A percentile compares a stretch with the other conserved stretches of the same genome.
These are phyloP conservation scores for Pyricularia pennisetigena DNA, from an alignment of 2,329 filamentous ascomycete species.

Conservation along the genomic window DNA sequence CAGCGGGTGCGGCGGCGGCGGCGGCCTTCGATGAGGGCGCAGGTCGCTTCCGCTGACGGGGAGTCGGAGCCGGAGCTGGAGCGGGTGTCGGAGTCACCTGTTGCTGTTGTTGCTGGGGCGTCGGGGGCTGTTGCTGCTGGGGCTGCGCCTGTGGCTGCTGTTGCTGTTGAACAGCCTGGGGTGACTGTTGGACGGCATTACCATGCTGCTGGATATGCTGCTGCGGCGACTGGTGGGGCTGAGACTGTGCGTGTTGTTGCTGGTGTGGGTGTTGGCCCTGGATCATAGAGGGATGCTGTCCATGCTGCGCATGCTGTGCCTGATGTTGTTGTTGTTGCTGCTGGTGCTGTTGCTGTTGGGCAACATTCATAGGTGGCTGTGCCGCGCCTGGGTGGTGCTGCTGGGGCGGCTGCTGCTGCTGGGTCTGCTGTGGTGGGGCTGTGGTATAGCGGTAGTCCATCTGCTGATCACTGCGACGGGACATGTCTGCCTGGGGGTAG, in stretches of 20 bases:
- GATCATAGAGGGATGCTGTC: conserved; percentile 11
- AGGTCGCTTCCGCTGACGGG: conserved; percentile 30
- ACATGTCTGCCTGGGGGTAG: conserved; percentile 36
- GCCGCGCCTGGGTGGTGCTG: conserved; percentile 23
- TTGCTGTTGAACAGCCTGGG: conserved; percentile 17
- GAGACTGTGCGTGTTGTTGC: conserved; percentile 23
- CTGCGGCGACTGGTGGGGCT: conserved; percentile 19
- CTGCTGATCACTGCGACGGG: conserved; percentile 15
- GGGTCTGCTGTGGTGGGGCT: conserved; percentile 1
- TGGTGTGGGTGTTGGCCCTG: conserved; percentile 22
- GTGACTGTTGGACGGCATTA: conserved; percentile 9
- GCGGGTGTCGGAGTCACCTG: conserved; percentile 14
- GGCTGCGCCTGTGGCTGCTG: conserved; percentile 27
- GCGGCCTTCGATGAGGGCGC: conserved; percentile 18
- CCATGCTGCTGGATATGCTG: conserved; percentile 16
- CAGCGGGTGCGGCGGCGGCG: conserved; percentile 22
- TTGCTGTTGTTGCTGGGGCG: conserved; percentile 15
- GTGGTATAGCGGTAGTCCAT: conserved; percentile 16
- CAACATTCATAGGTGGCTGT: conserved; percentile 24
- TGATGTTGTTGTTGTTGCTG: conserved; percentile 21
- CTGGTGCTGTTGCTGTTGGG: conserved; percentile 24
- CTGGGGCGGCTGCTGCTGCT: conserved; percentile 16
- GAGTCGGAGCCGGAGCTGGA: conserved; percentile 17
- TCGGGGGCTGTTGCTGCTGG: conserved; percentile 20
- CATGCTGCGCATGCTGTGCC: conserved; percentile 17